Percentiles rank a stretch among this genome's conserved stretches.
These are phyloP conservation scores for Pseudonectria foliicola DNA, from an alignment of 2,329 filamentous ascomycete species.

Conservation along the genomic window DNA sequence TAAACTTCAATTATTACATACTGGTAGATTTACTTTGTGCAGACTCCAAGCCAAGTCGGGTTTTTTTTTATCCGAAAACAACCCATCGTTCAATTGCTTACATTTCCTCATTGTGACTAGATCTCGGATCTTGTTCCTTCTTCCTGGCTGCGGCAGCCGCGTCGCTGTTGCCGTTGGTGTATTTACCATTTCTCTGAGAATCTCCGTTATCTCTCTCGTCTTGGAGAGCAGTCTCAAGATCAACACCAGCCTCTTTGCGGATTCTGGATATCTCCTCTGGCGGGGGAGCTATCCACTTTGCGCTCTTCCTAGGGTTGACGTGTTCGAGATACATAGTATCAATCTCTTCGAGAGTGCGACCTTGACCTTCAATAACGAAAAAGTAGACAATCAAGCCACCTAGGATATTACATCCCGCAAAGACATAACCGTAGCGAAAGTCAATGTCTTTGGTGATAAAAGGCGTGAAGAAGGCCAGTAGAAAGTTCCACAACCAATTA, in stretches of 20 bases:
- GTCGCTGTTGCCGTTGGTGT: conserved; percentile 2
- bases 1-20: too few relatives aligned
- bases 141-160: conserved; percentile 3
- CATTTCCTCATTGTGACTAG: too few relatives aligned
- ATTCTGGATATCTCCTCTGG: conserved; percentile 37
- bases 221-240: conserved; percentile 22
- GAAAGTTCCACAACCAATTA: conserved; percentile 69
- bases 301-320: conserved; percentile 57
- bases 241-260: conserved; percentile 33
- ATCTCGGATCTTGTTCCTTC: conserved; percentile 1
- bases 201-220: conserved; percentile 13
- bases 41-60: too few relatives aligned
- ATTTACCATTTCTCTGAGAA: conserved; percentile 5
- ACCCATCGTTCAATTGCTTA: too few relatives aligned
- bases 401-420: conserved; percentile 62
- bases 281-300: conserved; percentile 42
- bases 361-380: conserved; percentile 69
- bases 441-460: conserved; percentile 68
- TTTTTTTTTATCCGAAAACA: too few relatives aligned
- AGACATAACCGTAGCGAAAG: conserved; percentile 69
- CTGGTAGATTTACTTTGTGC: too few relatives aligned
- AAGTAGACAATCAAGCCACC: conserved; percentile 65
- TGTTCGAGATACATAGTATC: conserved; percentile 68
- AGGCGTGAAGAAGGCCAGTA: conserved; percentile 70
- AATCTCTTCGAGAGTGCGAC: conserved; percentile 69